Base-by-base conservation (phyloP, 2,329 filamentous ascomycete species). In the Canariomyces notabilis region DNA sequence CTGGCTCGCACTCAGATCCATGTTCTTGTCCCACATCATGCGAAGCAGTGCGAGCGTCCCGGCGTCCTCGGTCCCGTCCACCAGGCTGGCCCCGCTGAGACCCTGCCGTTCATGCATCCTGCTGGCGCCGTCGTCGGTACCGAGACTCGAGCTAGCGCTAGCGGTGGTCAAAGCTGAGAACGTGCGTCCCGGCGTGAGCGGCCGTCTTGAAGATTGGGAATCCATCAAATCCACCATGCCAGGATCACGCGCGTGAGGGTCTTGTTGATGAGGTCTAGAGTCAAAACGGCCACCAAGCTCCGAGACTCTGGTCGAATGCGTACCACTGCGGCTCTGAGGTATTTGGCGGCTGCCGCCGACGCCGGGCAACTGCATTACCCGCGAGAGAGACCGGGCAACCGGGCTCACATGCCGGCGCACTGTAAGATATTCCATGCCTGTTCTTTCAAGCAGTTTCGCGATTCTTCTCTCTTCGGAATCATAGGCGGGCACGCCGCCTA, bases 361-460 rank as follows among this genome's bases (percentile, higher is more conserved):
- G 6, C 74, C 75, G 0, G 78, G 74, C 1, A 80, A 66, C 40
- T 74, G 70, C 22, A 72, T 63, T 9, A 83, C 61, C 20, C 80
- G 71, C 20, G 64, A 63, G 15, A 88, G 66, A 0, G 82, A 83
- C 37, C 83, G 75, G 4, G 76, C 79, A 15, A 88, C 73, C 0
- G 85, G 83, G 56, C 87, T 85, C 58, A 86, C 82, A 59, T 84
- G 84, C 36, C 85, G 73, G 44, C 83, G 76, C 26, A 89, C 82
- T 7, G 87, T 83, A n/a, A 82, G 73, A 61, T 87, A 88, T 59
- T 88, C 84, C 64, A 85, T 77, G 14, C 80, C 81, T 1, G 83
- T 85, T 37, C 81, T 75, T 61, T 87, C 83, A 44, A 87, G 74
- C 39, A 84, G 74, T 60, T 79, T 77, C 57, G 75, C 72, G 21